These are phyloP conservation scores for Trapa bicornis DNA, from an alignment of 345 rosid genomes.

Conservation along the genomic window DNA sequence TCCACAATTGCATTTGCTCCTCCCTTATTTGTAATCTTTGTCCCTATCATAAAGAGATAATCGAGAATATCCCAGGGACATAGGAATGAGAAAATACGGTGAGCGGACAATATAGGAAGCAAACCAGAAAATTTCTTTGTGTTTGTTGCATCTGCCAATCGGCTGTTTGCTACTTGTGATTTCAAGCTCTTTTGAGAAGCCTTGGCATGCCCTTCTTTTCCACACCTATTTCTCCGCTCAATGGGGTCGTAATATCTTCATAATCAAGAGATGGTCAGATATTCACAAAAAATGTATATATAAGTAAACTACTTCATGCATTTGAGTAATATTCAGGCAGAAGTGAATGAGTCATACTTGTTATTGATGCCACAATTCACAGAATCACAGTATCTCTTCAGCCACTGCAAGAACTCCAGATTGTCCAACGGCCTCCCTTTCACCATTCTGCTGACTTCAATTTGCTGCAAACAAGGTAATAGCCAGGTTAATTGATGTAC, in stretches of 20 bases:
- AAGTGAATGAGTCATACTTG: constrained; percentile 34
- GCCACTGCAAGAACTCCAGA: constrained; percentile 96
- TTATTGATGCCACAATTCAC: constrained; percentile 91
- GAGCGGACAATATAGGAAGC: constrained; percentile 7
- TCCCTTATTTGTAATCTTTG: constrained; percentile 42
- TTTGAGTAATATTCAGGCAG: not conserved
- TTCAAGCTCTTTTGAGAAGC: constrained; percentile 50
- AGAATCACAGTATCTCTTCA: constrained; percentile 90
- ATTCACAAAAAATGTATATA: not conserved
- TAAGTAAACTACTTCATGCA: not conserved
- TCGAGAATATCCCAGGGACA: too few species aligned
- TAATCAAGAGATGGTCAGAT: constrained; percentile 2
- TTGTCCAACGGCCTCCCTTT: constrained; percentile 94
- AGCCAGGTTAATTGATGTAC: not conserved
- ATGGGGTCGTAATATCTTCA: constrained; percentile 79
- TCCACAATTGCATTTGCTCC: constrained; percentile 12
- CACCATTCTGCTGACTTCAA: constrained; percentile 87
- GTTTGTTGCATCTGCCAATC: constrained; percentile 20
- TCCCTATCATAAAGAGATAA: constrained; percentile 22
- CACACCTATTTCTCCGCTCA: constrained; percentile 71
- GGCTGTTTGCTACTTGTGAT: constrained; percentile 61
- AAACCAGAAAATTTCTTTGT: constrained; percentile 26
- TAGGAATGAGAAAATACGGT: not conserved
- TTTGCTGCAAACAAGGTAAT: not conserved
- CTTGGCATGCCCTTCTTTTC: constrained; percentile 44